Base-by-base conservation (phyloP, 805 yeast genomes). In the Saccharomycopsis amapae region DNA sequence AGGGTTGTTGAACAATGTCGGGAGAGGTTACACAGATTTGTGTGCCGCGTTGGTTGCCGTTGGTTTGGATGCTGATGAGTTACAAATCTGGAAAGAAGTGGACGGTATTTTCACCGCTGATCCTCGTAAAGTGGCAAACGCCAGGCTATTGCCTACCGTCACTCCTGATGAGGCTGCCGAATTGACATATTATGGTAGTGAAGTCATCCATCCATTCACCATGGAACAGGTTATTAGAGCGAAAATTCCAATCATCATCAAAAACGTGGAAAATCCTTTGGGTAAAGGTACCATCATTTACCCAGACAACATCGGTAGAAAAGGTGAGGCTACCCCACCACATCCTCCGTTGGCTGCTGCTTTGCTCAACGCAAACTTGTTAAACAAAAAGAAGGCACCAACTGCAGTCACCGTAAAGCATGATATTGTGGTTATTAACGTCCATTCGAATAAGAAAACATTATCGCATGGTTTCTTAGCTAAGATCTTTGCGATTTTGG, bases 91-190 rank as follows among this genome's bases (percentile, higher is more conserved):
- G 98, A 93, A 93, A 58, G 98, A 93, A 68, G 98, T 93, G 43
- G 98, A 93, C 62, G 98, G 98, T 57, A 93, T 93, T 33, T 93
- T 93, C 69, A 89, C 97, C 0, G 98, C 98, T 2, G 98, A 93
- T 62, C 98, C 98, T 34, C 73, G 98, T 51, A 93, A 93, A 58
- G 97, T 93, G 24, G 82, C 88, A 31, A 79, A 78, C 46, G 98
- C 98, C 3, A 73, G 95, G 56, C 69, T 90, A 42, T 71, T 93
- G 53, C 76, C 79, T 48, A 78, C 87, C 44, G 96, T 93, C 52
- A 93, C 97, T 0, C 98, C 98, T 3, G 97, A 93, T 61, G 98
- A 93, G 68, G 98, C 98, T 3, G 93, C 97, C 0, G 98, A 93
- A 68, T 76, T 93, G 63, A 93, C 98, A 1, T 93, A 93, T 65